Evolutionary conservation across 768 basidiomycete genomes (phyloP).

Genomic region (Astraeus odoratus): DNA sequence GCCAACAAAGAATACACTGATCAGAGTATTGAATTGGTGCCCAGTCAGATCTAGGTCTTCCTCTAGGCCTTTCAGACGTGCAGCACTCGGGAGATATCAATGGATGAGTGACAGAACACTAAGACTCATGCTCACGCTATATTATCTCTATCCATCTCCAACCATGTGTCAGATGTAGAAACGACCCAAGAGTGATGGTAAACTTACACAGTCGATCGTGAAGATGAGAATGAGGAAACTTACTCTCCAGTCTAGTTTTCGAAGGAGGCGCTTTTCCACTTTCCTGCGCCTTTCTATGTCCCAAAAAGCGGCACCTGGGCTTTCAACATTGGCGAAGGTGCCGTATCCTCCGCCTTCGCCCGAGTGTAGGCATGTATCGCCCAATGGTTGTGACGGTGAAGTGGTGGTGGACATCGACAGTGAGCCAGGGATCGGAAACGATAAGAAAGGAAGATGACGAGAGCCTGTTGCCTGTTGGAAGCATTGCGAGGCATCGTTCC

Average conservation of each 20-base stretch:
- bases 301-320: slow-evolving; percentile 33
- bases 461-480: too few species aligned
- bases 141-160: not conserved
- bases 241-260: slow-evolving; percentile 35
- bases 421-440: too few species aligned
- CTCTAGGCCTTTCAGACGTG: not conserved
- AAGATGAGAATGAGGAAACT: slow-evolving; percentile 37
- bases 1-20: not conserved
- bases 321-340: too few species aligned
- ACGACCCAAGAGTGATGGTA: slow-evolving; percentile 12
- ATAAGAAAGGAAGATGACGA: too few species aligned
- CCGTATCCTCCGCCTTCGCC: too few species aligned
- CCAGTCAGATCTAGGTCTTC: not conserved
- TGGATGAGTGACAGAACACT: not conserved
- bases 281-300: slow-evolving; percentile 29
- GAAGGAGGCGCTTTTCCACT: slow-evolving; percentile 34
- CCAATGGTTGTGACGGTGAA: too few species aligned
- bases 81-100: not conserved
- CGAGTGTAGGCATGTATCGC: too few species aligned
- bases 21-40: not conserved
- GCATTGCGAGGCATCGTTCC: too few species aligned
- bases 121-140: not conserved
- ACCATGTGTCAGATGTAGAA: not conserved
- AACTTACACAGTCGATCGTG: slow-evolving; percentile 36
- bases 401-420: too few species aligned